Evolutionary conservation across 2,329 filamentous ascomycete species (phyloP).

Genomic region (Parascedosporium putredinis): DNA sequence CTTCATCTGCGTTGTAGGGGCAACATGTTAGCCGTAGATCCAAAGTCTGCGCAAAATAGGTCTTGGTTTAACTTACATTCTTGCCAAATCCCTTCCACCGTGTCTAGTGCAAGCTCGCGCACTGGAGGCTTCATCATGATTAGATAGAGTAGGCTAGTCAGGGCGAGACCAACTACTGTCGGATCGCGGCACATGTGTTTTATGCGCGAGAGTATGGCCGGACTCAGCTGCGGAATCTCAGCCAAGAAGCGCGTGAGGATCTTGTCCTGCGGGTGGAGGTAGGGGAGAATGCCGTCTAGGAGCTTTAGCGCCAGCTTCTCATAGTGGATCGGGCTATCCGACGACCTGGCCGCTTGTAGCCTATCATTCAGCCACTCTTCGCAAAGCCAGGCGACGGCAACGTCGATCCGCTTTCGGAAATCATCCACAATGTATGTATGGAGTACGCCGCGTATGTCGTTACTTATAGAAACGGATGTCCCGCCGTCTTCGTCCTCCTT

Average conservation of each 20-base stretch:
- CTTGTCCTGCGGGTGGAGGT: slow-evolving; percentile 85
- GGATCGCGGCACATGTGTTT: slow-evolving; percentile 57
- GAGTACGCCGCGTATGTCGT: slow-evolving; percentile 68
- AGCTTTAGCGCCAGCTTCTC: slow-evolving; percentile 68
- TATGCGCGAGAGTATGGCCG: slow-evolving; percentile 62
- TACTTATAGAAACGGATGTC: slow-evolving; percentile 39
- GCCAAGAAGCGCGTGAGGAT: slow-evolving; percentile 83
- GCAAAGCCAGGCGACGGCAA: slow-evolving; percentile 86
- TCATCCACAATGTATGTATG: slow-evolving; percentile 85
- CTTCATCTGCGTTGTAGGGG: slow-evolving; percentile 37
- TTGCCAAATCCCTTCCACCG: slow-evolving; percentile 55
- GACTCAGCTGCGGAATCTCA: slow-evolving; percentile 74
- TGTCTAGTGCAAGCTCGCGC: slow-evolving; percentile 51
- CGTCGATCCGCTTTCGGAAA: slow-evolving; percentile 79
- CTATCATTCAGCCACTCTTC: slow-evolving; percentile 97
- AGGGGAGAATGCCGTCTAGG: slow-evolving; percentile 82
- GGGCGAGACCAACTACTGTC: slow-evolving; percentile 49
- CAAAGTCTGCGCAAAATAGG: background rate
- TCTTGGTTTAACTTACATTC: slow-evolving; percentile 41
- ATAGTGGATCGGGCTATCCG: slow-evolving; percentile 46
- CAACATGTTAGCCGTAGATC: slow-evolving; percentile 2
- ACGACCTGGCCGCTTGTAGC: slow-evolving; percentile 30
- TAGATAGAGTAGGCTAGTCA: slow-evolving; percentile 56
- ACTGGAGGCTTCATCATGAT: slow-evolving; percentile 59
- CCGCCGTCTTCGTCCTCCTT: slow-evolving; percentile 35